Evolutionary conservation across 139 green algal species (phyloP).

Genomic region (Chlorella sorokiniana): DNA sequence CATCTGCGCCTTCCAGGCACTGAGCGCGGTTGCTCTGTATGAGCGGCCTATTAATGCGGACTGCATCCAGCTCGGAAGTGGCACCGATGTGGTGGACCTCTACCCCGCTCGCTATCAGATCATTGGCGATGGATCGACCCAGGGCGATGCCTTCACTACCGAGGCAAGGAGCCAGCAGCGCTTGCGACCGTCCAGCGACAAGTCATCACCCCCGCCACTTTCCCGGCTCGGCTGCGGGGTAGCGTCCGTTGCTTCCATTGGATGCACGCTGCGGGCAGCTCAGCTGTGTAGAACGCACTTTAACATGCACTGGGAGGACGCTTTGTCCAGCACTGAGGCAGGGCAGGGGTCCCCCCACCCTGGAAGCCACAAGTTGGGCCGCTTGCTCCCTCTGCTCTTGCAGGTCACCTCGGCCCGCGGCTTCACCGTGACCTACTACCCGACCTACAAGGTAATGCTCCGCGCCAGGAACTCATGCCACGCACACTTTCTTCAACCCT

Average conservation of each 20-base stretch:
- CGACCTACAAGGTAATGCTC: constrained; percentile 48
- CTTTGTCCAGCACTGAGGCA: too few relatives aligned
- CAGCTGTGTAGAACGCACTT: too few relatives aligned
- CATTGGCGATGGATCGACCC: constrained; percentile 3
- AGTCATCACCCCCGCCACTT: neutral
- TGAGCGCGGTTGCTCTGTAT: neutral
- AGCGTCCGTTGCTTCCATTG: too few relatives aligned
- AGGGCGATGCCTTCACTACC: neutral
- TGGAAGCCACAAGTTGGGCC: neutral
- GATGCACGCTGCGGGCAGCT: too few relatives aligned
- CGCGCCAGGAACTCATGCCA: too few relatives aligned
- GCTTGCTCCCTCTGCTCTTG: neutral
- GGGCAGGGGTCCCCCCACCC: too few relatives aligned
- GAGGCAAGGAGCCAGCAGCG: neutral
- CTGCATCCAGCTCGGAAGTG: constrained; percentile 18
- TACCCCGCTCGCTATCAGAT: constrained; percentile 39
- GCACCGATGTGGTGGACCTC: constrained; percentile 10
- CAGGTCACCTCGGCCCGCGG: constrained; percentile 64
- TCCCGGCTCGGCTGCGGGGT: too few relatives aligned
- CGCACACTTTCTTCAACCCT: too few relatives aligned
- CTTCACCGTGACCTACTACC: constrained; percentile 69
- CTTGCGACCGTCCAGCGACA: neutral
- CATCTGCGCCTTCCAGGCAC: neutral
- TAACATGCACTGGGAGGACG: too few relatives aligned
- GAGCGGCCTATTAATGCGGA: constrained; percentile 38